These are phyloP conservation scores for Ustilago sp. DNA, from an alignment of 1,284 basidiomycete genomes.

Conservation along the genomic window DNA sequence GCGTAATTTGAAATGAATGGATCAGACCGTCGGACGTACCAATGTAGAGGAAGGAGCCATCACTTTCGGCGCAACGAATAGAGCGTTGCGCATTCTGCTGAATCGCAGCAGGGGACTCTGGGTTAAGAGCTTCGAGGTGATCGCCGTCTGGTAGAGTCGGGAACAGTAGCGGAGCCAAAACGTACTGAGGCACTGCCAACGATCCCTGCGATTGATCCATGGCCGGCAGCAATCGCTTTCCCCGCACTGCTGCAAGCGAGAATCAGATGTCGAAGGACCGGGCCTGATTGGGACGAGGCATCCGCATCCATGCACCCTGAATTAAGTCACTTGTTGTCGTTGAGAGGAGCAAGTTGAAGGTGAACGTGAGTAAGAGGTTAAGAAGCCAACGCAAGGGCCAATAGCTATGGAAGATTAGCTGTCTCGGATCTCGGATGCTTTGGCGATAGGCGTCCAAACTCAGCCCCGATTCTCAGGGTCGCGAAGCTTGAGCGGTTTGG, in stretches of 20 bases:
- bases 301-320: not conserved
- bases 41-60: slow-evolving; percentile 52
- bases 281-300: not conserved
- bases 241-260: not conserved
- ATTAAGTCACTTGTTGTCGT: not conserved
- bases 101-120: slow-evolving; percentile 50
- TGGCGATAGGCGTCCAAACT: slow-evolving; percentile 18
- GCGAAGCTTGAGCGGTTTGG: slow-evolving; percentile 12
- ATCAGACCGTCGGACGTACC: slow-evolving; percentile 57
- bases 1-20: slow-evolving; percentile 43
- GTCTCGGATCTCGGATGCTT: slow-evolving; percentile 28
- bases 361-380: not conserved
- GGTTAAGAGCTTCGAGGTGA: slow-evolving; percentile 10
- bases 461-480: slow-evolving; percentile 4
- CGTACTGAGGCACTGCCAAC: slow-evolving; percentile 39
- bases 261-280: not conserved
- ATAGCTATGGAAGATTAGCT: not conserved
- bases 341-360: not conserved
- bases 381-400: slow-evolving; percentile 15
- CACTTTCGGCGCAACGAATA: slow-evolving; percentile 46
- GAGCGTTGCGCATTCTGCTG: slow-evolving; percentile 39
- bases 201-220: slow-evolving; percentile 18
- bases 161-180: slow-evolving; percentile 50
- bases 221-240: slow-evolving; percentile 5
- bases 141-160: slow-evolving; percentile 45